Evolutionary conservation across 2,329 filamentous ascomycete genomes (phyloP).

Genomic region (Fusarium sp.): DNA sequence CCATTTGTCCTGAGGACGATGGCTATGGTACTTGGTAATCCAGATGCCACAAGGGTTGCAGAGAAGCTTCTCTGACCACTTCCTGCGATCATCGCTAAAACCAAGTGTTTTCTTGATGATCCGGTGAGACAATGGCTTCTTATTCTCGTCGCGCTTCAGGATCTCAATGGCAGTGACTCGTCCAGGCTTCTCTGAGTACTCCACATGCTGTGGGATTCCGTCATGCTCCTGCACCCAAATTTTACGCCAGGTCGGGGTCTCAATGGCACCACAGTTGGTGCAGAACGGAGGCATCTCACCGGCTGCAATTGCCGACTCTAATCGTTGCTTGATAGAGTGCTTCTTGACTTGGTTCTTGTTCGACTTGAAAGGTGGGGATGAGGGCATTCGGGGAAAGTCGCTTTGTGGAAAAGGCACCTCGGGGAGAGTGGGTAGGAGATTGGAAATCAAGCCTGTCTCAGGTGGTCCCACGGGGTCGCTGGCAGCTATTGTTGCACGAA

Average conservation of each 20-base stretch:
- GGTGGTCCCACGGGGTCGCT: constrained; percentile 60
- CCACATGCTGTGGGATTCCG: constrained; percentile 76
- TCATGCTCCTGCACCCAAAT: constrained; percentile 83
- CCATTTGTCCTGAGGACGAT: constrained; percentile 88
- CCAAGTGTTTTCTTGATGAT: constrained; percentile 81
- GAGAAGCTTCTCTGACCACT: constrained; percentile 79
- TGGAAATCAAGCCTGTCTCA: constrained; percentile 39
- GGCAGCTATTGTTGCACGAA: constrained; percentile 57
- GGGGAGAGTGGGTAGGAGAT: constrained; percentile 45
- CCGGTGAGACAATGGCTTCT: constrained; percentile 75
- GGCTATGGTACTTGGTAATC: constrained; percentile 88
- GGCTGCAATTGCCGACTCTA: constrained; percentile 75
- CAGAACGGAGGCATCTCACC: constrained; percentile 92
- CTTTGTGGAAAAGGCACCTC: constrained; percentile 59
- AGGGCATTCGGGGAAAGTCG: constrained; percentile 56
- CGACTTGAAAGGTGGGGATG: constrained; percentile 61
- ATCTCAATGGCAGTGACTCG: constrained; percentile 80
- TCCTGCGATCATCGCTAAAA: constrained; percentile 71
- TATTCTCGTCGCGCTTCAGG: constrained; percentile 71
- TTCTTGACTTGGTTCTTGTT: constrained; percentile 76
- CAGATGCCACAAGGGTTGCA: constrained; percentile 98
- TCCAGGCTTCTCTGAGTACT: constrained; percentile 79
- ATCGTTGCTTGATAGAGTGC: constrained; percentile 68
- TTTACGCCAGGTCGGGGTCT: constrained; percentile 96
- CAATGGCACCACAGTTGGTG: constrained; percentile 92